Conservation (phyloP, 352 stramenopile genomes). For the Pythium diclinum region DNA sequence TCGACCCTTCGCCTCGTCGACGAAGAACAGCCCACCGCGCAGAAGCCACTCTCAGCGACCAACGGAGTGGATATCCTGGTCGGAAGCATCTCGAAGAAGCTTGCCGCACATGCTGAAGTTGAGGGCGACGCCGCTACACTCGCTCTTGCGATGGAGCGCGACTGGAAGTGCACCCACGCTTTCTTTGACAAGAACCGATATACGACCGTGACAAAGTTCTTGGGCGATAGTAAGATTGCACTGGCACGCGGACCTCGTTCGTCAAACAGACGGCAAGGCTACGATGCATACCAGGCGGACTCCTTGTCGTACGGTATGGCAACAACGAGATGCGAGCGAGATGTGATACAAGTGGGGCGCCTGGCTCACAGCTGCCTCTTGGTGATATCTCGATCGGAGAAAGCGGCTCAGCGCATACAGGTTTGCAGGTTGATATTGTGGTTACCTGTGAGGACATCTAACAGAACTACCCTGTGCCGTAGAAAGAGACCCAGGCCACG, state of each 20-base stretch:
- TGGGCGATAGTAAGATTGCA: neutral
- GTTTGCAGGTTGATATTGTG: neutral
- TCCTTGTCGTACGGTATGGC: slow-evolving; percentile 8
- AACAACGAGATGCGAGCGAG: slow-evolving; percentile 7
- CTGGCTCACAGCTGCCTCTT: slow-evolving; percentile 12
- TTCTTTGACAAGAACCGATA: slow-evolving; percentile 12
- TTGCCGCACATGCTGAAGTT: neutral
- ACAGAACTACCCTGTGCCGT: neutral
- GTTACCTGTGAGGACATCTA: neutral
- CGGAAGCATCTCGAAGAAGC: slow-evolving; percentile 14
- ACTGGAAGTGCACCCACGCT: slow-evolving; percentile 1
- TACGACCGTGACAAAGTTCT: slow-evolving; percentile 4
- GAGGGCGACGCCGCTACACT: slow-evolving; percentile 18
- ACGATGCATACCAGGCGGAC: too few species aligned
- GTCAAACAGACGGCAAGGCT: neutral
- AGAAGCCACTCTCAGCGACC: neutral
- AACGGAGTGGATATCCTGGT: slow-evolving; percentile 12
- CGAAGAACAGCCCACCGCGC: neutral
- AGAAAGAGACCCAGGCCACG: neutral
- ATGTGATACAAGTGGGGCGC: slow-evolving; percentile 15
- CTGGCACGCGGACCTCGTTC: neutral
- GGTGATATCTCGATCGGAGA: neutral
- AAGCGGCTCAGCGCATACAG: neutral
- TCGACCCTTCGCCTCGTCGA: neutral
- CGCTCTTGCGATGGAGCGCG: neutral